Base-by-base conservation (phyloP, 306 rosid genomes). In the Arachis hypogaea region DNA sequence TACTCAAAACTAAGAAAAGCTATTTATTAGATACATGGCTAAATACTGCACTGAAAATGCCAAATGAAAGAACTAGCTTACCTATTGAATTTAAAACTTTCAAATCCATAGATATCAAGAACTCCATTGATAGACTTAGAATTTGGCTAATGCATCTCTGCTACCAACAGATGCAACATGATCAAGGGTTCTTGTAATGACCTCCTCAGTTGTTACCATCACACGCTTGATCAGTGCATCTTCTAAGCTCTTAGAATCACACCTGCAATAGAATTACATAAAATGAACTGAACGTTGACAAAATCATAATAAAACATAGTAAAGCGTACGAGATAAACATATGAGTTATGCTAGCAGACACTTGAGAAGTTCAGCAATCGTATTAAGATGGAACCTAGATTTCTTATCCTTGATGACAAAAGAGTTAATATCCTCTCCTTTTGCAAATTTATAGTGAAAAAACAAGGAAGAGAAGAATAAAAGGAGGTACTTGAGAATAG, bases 101-200 rank as follows among this genome's bases (percentile, higher is more conserved):
- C 99, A 85, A 95, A 95, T 75, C 99, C 99, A 81, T 95, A 95
- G 76, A 95, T 95, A 86, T 95, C 99, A 80, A 95, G 98, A 85
- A 95, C 99, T 64, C 99, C 99, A 79, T 92, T 95, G 60, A 95
- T 80, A 14, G 96, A 86, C 81, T 90, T 95, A 57, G 99, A 95
- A 84, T 84, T 95, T 95, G 61, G 99, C 97, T 11, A 95, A 81
- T 75, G 97, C 99, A 85, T 95, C 99, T 84, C 96, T 87, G 90
- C 99, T 95, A 79, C 84, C 83, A 75, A 90, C 4, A 77, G 99
- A 98, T 87, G 97, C 92, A 76, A 87, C 84, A 70, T 97, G 99
- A 83, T 95, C 99, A 70, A 95, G 99, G 63, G 99, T 95, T 83
- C 99, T 90, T 75, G 99, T 95, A 69, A 95, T 95, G 81, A 95